A percentile compares a stretch with the other conserved stretches of the same genome.
phyloP scores from a whole-genome alignment of 495 filamentous ascomycete species.

The Elaphomyces granulatus region DNA sequence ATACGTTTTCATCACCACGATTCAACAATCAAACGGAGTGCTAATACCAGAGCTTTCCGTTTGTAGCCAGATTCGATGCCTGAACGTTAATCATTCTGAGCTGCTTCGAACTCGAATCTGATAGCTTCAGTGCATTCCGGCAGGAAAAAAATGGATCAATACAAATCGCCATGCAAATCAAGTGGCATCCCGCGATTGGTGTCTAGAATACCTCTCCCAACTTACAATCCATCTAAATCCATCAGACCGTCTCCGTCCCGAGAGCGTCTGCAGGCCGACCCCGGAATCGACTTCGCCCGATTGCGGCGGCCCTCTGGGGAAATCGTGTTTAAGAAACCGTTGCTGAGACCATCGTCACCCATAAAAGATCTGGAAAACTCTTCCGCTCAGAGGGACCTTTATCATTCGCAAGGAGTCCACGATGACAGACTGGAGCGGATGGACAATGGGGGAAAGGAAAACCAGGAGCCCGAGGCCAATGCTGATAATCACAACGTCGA shows the following conservation, averaged over 20 bases:
- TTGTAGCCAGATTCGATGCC: too few species aligned
- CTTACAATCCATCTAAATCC: slow-evolving; percentile 19
- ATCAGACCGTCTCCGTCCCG: slow-evolving; percentile 32
- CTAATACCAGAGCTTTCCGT: too few species aligned
- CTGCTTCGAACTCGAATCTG: too few species aligned
- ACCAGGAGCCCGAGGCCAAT: slow-evolving; percentile 20
- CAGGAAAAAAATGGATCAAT: too few species aligned
- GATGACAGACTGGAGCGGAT: slow-evolving; percentile 9
- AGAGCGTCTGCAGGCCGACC: slow-evolving; percentile 28
- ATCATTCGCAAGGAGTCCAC: slow-evolving; percentile 8
- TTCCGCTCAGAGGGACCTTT: slow-evolving; percentile 10
- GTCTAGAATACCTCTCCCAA: slow-evolving; percentile 31
- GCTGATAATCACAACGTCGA: slow-evolving; percentile 4
- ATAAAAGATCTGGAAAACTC: slow-evolving; percentile 11
- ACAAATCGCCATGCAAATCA: too few species aligned
- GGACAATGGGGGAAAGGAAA: slow-evolving; percentile 6
- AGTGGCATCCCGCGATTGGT: slow-evolving; percentile 27
- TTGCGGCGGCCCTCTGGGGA: slow-evolving; percentile 30
- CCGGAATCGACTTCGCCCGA: slow-evolving; percentile 23
- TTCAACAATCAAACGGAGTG: too few species aligned
- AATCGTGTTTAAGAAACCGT: slow-evolving; percentile 24
- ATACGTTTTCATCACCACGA: too few species aligned
- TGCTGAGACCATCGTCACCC: slow-evolving; percentile 17
- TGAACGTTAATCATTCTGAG: too few species aligned
- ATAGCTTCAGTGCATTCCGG: too few species aligned